Evolutionary conservation across 2,329 filamentous ascomycete species (phyloP).

Genomic region (Neofusicoccum umdonicola): DNA sequence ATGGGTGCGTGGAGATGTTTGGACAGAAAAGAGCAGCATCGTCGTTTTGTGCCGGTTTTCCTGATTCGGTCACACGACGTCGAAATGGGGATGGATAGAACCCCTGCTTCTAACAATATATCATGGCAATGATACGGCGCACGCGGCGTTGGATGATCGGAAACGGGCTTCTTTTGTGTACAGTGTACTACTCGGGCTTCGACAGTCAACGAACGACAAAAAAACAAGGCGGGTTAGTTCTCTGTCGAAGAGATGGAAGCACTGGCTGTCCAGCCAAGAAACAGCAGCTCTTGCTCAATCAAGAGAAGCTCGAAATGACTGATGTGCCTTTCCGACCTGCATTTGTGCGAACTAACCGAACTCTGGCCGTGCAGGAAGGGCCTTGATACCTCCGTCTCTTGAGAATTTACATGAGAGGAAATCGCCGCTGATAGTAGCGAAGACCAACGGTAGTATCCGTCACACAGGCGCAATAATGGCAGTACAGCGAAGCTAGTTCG

Average conservation of each 20-base stretch:
- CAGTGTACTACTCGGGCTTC: slow-evolving; percentile 6
- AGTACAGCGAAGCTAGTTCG: not conserved
- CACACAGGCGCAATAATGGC: not conserved
- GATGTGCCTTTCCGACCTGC: not conserved
- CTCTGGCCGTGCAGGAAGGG: too few relatives aligned
- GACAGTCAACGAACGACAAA: not conserved
- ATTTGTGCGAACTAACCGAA: not conserved
- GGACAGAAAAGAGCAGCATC: not conserved
- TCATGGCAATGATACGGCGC: slow-evolving; percentile 14
- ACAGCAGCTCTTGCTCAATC: slow-evolving; percentile 1
- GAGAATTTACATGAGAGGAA: too few relatives aligned
- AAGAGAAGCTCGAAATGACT: slow-evolving; percentile 5
- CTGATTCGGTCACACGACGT: not conserved
- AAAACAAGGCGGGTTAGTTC: not conserved
- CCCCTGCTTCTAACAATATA: slow-evolving; percentile 8
- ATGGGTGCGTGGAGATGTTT: not conserved
- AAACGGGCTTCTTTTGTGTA: slow-evolving; percentile 12
- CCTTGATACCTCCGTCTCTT: too few relatives aligned
- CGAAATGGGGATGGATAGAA: not conserved
- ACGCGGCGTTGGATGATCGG: slow-evolving; percentile 7
- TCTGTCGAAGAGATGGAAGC: not conserved
- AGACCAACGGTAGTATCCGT: too few relatives aligned
- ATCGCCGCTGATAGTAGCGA: too few relatives aligned
- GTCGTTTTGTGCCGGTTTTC: not conserved
- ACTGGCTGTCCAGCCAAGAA: not conserved